Base-by-base conservation (phyloP, 345 rosid species). In the Schrenkiella parvula region DNA sequence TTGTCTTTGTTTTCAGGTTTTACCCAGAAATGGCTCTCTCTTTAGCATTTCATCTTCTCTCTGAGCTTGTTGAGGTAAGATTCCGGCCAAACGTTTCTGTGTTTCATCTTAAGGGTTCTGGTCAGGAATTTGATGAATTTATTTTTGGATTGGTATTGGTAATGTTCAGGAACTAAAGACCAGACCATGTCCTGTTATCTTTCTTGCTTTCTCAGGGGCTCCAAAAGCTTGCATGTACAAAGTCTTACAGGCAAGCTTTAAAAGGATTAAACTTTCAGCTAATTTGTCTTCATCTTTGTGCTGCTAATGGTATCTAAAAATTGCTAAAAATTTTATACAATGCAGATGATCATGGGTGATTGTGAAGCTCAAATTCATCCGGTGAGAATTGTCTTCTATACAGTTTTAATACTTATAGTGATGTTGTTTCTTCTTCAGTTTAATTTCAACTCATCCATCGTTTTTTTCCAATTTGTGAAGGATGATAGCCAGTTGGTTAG, bases 151-250 rank as follows among this genome's bases (percentile, higher is more conserved):
- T n/a, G n/a, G n/a, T n/a, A n/a, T n/a, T n/a, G n/a, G n/a, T n/a
- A n/a, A n/a, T n/a, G n/a, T 72, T 68, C 82, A 86, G 93, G 87
- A 84, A 81, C 66, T 90, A 46, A 85, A 81, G 82, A 61, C 60
- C 11, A 80, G 81, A 80, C 84, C 91, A 32, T 84, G 90, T 78
- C 95, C 99, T 13, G 81, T 89, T 55, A 85, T 89, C 70, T 87
- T 91, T 74, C 81, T 86, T 31, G 86, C 97, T 23, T 76, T 95
- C 76, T 95, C 97, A 73, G 97, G 93, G 1, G 90, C 90, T 81
- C 72, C 96, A 1, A 91, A 95, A 80, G 95, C 97, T 71, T 91
- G 95, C 78, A 80, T 89, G 97, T 84, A 87, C 83, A 89, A 95
- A 84, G 88, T 85, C 22, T 80, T 87, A 61, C 95, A 95, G 95